A percentile compares a stretch with the other conserved stretches of the same genome.
These are phyloP conservation scores for Trametes maxima DNA, from an alignment of 768 basidiomycete species.

Conservation along the genomic window DNA sequence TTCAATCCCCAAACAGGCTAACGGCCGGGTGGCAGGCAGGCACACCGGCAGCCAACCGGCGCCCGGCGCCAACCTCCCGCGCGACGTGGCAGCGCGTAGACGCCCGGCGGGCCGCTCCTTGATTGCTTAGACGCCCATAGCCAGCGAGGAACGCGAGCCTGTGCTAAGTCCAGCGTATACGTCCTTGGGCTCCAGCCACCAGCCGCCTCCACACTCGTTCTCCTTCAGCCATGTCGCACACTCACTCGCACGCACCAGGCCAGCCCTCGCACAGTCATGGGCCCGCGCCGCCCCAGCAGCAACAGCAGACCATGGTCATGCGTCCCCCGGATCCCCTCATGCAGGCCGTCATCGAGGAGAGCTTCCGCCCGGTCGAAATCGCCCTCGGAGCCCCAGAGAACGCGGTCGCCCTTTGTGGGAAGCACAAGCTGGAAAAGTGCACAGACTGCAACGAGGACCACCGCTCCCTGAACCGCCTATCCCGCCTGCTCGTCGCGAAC, in stretches of 20 bases:
- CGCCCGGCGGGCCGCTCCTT: conserved; percentile 3
- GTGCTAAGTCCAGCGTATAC: background rate
- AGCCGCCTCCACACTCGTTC: conserved; percentile 7
- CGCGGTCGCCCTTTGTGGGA: conserved; percentile 58
- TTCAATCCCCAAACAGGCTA: background rate
- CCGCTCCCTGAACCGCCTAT: conserved; percentile 71
- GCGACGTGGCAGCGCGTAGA: conserved; percentile 24
- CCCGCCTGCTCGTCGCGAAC: conserved; percentile 67
- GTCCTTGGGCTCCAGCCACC: background rate
- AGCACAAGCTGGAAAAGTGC: conserved; percentile 76
- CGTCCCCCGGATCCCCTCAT: conserved; percentile 67
- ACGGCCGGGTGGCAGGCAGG: background rate
- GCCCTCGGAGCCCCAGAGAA: conserved; percentile 55
- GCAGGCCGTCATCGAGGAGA: conserved; percentile 77
- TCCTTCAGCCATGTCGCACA: conserved; percentile 54
- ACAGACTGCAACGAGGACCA: conserved; percentile 75
- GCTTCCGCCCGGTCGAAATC: conserved; percentile 62
- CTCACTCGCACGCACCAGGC: no score
- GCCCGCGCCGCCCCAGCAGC: conserved; percentile 47
- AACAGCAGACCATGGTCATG: conserved; percentile 42
- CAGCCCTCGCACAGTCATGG: conserved; percentile 54
- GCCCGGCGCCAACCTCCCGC: background rate
- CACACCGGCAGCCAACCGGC: background rate
- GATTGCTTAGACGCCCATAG: conserved; percentile 4
- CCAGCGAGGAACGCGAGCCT: background rate